These are phyloP conservation scores for Zoysia japonica DNA, from an alignment of 176 grass and related monocot genomes.

Conservation along the genomic window DNA sequence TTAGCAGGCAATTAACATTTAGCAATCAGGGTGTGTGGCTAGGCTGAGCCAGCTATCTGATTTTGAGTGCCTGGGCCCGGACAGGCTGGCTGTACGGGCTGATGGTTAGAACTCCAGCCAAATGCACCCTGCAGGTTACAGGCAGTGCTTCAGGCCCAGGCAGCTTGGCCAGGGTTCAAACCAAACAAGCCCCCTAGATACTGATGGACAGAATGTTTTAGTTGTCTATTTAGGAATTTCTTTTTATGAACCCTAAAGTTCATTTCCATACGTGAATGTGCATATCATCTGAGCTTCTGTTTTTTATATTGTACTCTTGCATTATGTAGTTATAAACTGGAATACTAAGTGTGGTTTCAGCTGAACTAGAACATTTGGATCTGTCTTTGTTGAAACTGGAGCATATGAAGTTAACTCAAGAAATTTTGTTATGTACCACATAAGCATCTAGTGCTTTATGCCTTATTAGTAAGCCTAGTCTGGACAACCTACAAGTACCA, in stretches of 20 bases:
- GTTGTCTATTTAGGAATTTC: background rate
- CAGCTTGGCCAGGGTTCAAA: no score
- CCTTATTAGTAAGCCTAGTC: background rate
- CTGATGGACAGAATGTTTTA: conserved; percentile 7
- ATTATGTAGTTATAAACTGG: conserved; percentile 24
- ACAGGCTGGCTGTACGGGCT: no score
- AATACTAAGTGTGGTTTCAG: background rate
- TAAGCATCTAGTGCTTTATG: conserved; percentile 24
- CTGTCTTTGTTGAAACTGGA: background rate
- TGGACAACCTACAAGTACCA: conserved; percentile 1
- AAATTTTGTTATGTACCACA: conserved; percentile 2
- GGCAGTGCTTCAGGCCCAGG: no score
- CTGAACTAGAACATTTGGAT: conserved; percentile 15
- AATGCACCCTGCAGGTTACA: no score
- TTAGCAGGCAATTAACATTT: no score
- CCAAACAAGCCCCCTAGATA: background rate
- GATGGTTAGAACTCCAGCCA: no score
- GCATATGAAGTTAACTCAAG: conserved; percentile 21
- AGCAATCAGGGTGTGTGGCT: no score
- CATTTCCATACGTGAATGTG: conserved; percentile 21
- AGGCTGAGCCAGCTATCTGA: no score
- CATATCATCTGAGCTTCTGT: background rate
- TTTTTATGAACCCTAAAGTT: background rate
- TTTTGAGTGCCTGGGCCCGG: no score
- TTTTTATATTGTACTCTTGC: conserved; percentile 24